Conservation (phyloP, 805 yeast genomes). For the Saccharomycopsis selenospora region DNA sequence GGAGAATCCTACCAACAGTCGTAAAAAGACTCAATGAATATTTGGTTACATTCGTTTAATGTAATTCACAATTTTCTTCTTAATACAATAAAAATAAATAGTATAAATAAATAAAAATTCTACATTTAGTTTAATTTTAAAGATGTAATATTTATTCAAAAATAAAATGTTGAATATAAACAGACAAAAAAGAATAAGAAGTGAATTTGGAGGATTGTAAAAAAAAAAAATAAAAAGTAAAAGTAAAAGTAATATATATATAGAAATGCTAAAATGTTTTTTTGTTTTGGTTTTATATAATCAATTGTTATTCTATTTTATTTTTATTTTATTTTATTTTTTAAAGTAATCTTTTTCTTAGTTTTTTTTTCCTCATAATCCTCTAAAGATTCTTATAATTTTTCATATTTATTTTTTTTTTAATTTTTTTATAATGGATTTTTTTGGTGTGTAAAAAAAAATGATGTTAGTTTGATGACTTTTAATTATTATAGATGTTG, state of each 20-base stretch:
- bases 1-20: conserved; percentile 51
- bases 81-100: not conserved
- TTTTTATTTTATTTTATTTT: too few species aligned
- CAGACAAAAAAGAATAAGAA: not conserved
- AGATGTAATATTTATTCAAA: not conserved
- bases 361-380: not conserved
- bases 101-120: not conserved
- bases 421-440: not conserved
- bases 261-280: too few species aligned
- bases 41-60: not conserved
- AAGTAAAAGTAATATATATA: not conserved
- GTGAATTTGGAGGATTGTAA: not conserved
- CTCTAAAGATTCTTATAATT: not conserved
- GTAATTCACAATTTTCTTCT: too few species aligned
- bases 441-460: not conserved
- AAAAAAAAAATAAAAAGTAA: too few species aligned
- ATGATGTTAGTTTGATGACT: too few species aligned
- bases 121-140: not conserved
- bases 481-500: too few species aligned
- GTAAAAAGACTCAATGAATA: conserved; percentile 34
- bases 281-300: too few species aligned
- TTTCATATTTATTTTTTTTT: not conserved
- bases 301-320: not conserved
- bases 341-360: not conserved
- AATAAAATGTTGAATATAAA: not conserved